A percentile compares a stretch with the other conserved stretches of the same genome.
phyloP scores from a whole-genome alignment of 495 filamentous ascomycete species.

The Xylaria sp. region DNA sequence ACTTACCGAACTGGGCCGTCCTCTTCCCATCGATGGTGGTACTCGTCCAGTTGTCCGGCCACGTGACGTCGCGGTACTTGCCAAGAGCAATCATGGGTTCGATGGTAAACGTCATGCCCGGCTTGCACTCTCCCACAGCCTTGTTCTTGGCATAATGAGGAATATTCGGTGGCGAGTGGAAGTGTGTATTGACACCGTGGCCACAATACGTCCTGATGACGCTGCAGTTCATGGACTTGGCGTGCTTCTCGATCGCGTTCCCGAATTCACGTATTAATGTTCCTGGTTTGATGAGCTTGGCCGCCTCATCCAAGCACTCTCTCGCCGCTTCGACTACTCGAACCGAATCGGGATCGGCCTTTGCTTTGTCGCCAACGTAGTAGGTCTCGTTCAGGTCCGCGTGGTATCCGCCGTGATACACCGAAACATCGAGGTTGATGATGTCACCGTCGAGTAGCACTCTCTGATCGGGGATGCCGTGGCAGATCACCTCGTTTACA shows the following conservation, averaged over 20 bases:
- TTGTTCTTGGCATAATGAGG: constrained; percentile 93
- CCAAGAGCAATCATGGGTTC: constrained; percentile 91
- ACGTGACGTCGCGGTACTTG: constrained; percentile 80
- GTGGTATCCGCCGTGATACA: constrained; percentile 88
- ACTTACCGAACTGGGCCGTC: constrained; percentile 81
- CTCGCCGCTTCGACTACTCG: constrained; percentile 85
- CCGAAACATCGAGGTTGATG: constrained; percentile 85
- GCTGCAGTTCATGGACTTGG: constrained; percentile 77
- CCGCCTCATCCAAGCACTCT: constrained; percentile 82
- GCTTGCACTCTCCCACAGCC: constrained; percentile 83
- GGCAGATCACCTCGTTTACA: constrained; percentile 94
- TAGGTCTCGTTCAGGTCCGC: constrained; percentile 93
- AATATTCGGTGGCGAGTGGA: constrained; percentile 84
- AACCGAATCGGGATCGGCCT: constrained; percentile 76
- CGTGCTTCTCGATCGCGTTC: constrained; percentile 83
- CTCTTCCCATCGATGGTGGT: constrained; percentile 80
- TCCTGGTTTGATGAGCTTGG: constrained; percentile 84
- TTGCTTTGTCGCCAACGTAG: constrained; percentile 81
- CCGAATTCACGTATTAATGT: constrained; percentile 86
- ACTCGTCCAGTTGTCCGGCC: constrained; percentile 93
- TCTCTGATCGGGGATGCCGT: constrained; percentile 86
- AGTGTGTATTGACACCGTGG: constrained; percentile 84
- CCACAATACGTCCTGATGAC: constrained; percentile 91
- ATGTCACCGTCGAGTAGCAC: constrained; percentile 85
- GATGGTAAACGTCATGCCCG: constrained; percentile 92